Conservation (phyloP, 2,329 filamentous ascomycete species). For the Nemania sp. region DNA sequence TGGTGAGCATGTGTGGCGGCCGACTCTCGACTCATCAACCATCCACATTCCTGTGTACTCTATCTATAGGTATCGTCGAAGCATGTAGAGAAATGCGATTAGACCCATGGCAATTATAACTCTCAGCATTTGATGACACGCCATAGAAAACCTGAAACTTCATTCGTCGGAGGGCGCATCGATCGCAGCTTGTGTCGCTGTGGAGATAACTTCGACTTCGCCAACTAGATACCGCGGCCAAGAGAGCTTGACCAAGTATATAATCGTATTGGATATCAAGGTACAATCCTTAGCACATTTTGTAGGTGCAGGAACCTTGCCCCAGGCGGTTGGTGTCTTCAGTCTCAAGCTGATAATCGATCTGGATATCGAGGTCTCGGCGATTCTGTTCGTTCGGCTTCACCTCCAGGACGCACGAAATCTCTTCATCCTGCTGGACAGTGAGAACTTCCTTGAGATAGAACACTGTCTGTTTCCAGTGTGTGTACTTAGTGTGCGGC, state of each 20-base stretch:
- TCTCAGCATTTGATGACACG: not conserved
- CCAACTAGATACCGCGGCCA: not conserved
- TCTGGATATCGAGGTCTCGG: constrained; percentile 88
- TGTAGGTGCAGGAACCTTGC: constrained; percentile 76
- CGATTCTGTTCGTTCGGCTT: constrained; percentile 93
- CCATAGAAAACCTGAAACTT: too few species aligned
- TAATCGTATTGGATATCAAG: not conserved
- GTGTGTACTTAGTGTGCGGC: constrained; percentile 97
- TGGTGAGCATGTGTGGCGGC: too few species aligned
- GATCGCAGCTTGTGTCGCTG: not conserved
- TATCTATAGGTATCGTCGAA: constrained; percentile 7
- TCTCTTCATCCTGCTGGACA: constrained; percentile 81
- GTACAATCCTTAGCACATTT: constrained; percentile 61
- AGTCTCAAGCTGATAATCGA: constrained; percentile 81
- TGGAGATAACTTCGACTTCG: not conserved
- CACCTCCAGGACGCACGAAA: constrained; percentile 75
- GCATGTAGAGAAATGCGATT: constrained; percentile 7
- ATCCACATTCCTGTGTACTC: constrained; percentile 11
- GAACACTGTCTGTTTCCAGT: constrained; percentile 99
- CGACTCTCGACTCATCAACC: too few species aligned
- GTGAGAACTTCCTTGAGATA: constrained; percentile 93
- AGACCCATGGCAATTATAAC: constrained; percentile 3
- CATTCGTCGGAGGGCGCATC: not conserved
- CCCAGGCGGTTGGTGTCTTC: constrained; percentile 70
- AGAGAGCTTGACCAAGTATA: not conserved